Conservation (phyloP, 441 rosid genomes). For the Dalechampia spathulata region DNA sequence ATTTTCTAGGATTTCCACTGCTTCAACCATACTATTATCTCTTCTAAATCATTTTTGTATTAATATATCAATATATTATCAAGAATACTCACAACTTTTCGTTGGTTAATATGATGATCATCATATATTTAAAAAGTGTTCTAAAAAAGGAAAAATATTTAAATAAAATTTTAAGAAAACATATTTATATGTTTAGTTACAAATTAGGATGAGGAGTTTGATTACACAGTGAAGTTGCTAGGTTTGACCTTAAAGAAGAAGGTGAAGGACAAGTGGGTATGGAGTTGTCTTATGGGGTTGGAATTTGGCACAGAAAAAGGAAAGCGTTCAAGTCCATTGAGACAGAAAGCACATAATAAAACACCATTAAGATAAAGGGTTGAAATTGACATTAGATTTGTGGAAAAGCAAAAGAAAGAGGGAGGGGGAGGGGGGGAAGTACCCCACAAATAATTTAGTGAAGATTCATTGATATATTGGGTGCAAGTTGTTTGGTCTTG, state of each 20-base stretch:
- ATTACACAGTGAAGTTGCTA: too few species aligned
- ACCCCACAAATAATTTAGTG: constrained; percentile 11
- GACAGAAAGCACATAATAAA: constrained; percentile 30
- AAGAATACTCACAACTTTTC: too few species aligned
- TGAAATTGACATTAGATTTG: constrained; percentile 30
- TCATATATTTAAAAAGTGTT: too few species aligned
- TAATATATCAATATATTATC: too few species aligned
- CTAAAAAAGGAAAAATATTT: too few species aligned
- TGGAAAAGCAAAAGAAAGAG: too few species aligned
- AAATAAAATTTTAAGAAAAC: too few species aligned
- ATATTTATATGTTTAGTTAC: too few species aligned
- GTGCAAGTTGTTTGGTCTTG: constrained; percentile 19
- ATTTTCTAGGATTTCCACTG: neutral
- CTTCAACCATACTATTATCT: neutral
- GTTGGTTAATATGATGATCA: too few species aligned
- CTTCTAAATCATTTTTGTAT: too few species aligned
- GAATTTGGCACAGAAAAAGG: constrained; percentile 38
- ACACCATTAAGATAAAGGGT: constrained; percentile 10
- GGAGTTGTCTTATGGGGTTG: constrained; percentile 28
- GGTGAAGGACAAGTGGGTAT: neutral
- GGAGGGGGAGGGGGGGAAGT: neutral
- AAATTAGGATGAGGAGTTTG: too few species aligned
- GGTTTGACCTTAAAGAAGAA: neutral
- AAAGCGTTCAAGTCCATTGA: constrained; percentile 26
- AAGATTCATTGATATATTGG: constrained; percentile 8